Evolutionary conservation across 1,139 yeast genomes (phyloP).

Genomic region (Sugiyamaella xylanicola): DNA sequence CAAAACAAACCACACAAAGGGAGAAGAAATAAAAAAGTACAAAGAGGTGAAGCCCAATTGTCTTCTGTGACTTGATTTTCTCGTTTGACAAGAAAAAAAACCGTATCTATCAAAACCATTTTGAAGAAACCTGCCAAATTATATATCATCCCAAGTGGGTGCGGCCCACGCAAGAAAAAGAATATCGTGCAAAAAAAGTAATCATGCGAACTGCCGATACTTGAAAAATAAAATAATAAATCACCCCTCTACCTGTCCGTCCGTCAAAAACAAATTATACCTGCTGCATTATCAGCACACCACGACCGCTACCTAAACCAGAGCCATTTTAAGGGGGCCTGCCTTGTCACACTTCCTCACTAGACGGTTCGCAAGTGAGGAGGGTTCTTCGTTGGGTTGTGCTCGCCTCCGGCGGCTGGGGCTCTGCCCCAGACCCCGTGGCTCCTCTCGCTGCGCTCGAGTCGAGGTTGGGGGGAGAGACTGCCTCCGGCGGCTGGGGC

Average conservation of each 20-base stretch:
- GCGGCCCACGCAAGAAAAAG: conserved; percentile 12
- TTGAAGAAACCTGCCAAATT: conserved; percentile 7
- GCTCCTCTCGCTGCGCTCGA: conserved; percentile 3
- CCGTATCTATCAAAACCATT: background rate
- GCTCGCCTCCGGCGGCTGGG: background rate
- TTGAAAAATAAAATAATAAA: background rate
- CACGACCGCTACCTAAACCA: background rate
- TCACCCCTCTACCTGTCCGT: background rate
- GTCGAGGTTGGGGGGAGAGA: background rate
- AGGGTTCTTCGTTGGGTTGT: background rate
- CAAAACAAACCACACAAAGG: background rate
- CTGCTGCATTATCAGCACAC: background rate
- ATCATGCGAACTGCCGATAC: conserved; percentile 9
- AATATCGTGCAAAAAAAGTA: background rate
- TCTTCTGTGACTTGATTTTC: background rate
- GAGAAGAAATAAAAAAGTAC: background rate
- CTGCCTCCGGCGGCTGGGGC: background rate
- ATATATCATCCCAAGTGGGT: conserved; percentile 3
- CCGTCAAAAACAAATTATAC: background rate
- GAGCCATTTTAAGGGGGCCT: background rate
- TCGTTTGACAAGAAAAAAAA: background rate
- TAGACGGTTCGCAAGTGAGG: background rate
- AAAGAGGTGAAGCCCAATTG: background rate
- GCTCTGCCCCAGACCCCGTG: background rate
- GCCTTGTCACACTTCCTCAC: background rate